phyloP scores from a whole-genome alignment of 2,329 filamentous ascomycete species.

The Ascochyta clinopodiicola region DNA sequence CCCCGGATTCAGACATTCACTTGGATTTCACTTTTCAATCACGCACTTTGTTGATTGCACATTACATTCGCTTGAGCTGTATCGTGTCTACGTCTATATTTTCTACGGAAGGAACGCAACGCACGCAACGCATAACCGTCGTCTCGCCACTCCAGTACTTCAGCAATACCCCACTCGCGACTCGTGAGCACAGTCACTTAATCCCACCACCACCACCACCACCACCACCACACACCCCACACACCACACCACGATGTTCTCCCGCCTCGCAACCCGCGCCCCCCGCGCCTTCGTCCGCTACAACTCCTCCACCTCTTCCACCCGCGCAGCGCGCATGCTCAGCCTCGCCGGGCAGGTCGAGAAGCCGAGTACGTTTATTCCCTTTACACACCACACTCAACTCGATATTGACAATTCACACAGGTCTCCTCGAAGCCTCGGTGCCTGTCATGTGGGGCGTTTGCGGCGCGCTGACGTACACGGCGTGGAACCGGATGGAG shows the following conservation, averaged over 20 bases:
- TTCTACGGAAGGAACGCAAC: no score
- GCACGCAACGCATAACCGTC: no score
- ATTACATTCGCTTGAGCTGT: no score
- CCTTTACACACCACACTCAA: neutral
- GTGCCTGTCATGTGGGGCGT: constrained; percentile 43
- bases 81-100: no score
- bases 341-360: constrained; percentile 40
- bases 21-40: no score
- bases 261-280: constrained; percentile 32
- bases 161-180: no score
- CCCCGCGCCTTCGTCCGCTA: constrained; percentile 32
- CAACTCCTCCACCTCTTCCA: constrained; percentile 39
- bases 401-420: neutral
- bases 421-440: constrained; percentile 36
- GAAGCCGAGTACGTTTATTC: constrained; percentile 33
- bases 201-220: no score
- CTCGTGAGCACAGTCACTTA: no score
- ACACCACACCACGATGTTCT: constrained; percentile 20
- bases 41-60: no score
- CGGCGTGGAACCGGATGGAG: constrained; percentile 41
- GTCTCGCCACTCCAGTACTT: no score
- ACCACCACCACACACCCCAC: no score
- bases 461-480: constrained; percentile 34
- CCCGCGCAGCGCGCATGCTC: constrained; percentile 33
- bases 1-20: no score